phyloP scores from a whole-genome alignment of 441 rosid species.

The Euphorbia corollata region DNA sequence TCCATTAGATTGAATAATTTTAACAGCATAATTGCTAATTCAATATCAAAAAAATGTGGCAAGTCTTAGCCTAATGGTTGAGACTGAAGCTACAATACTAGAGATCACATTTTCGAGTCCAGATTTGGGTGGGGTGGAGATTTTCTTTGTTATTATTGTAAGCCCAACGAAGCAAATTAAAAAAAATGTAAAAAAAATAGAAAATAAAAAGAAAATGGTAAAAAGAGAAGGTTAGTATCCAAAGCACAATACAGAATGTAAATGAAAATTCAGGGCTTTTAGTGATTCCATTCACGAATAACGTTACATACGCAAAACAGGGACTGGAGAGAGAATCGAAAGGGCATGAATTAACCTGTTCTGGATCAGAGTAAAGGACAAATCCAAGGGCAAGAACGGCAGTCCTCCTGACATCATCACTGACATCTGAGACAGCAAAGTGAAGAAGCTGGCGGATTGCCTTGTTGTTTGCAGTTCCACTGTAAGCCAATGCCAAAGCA shows the following conservation, averaged over 20 bases:
- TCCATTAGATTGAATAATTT: conserved; percentile 15
- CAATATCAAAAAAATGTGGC: neutral
- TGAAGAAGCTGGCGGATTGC: conserved; percentile 95
- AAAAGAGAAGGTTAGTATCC: neutral
- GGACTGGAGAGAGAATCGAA: too few relatives aligned
- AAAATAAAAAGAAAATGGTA: neutral
- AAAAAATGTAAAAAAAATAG: neutral
- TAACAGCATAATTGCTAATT: neutral
- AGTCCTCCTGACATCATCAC: conserved; percentile 94
- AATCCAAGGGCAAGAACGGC: conserved; percentile 97
- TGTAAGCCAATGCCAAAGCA: conserved; percentile 86
- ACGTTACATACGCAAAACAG: too few relatives aligned
- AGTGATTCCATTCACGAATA: too few relatives aligned
- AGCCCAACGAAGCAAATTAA: too few relatives aligned
- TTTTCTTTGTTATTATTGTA: too few relatives aligned
- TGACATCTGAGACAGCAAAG: conserved; percentile 94
- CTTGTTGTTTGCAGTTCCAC: conserved; percentile 96
- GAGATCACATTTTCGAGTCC: too few relatives aligned
- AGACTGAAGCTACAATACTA: too few relatives aligned
- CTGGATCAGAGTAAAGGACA: conserved; percentile 90
- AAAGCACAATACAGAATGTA: neutral
- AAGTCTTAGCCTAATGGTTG: too few relatives aligned
- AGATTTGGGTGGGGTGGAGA: too few relatives aligned
- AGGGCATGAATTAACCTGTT: conserved; percentile 75
- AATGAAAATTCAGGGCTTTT: too few relatives aligned